A percentile compares a stretch with the other conserved stretches of the same genome.
Conservation (phyloP, 2,329 filamentous ascomycete genomes). For the Thelonectria olida region DNA sequence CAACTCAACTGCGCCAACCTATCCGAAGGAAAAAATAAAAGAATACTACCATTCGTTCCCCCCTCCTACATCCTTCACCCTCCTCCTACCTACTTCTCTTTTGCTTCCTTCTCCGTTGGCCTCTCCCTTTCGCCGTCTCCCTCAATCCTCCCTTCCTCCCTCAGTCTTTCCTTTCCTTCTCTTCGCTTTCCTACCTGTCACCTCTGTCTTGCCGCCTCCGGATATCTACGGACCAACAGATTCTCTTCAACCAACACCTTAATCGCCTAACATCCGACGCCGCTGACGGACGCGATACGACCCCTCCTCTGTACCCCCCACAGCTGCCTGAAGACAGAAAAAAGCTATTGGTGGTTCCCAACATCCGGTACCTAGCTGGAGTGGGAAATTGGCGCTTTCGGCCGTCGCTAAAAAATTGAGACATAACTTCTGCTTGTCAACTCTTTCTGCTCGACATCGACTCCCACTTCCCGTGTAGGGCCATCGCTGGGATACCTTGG, state of each 20-base stretch:
- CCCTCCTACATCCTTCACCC: background rate
- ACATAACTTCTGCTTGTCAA: background rate
- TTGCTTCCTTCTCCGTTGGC: background rate
- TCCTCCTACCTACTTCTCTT: no score
- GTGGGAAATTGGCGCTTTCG: conserved; percentile 10
- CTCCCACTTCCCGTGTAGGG: background rate
- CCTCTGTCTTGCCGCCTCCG: background rate
- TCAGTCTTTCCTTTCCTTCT: background rate
- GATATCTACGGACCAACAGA: background rate
- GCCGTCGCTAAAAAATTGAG: conserved; percentile 6
- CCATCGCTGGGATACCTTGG: background rate
- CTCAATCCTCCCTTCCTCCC: background rate
- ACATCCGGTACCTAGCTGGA: background rate
- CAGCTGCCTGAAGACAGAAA: conserved; percentile 6
- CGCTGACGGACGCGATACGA: conserved; percentile 18
- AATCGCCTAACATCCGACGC: background rate
- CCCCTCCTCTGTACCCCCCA: conserved; percentile 13
- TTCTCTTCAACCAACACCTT: background rate
- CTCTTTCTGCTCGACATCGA: background rate
- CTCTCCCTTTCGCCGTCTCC: background rate
- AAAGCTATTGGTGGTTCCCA: conserved; percentile 8
- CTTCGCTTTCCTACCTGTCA: no score
- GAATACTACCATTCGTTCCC: conserved; percentile 7
- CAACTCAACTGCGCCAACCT: background rate
- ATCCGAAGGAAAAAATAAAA: background rate